Conservation (phyloP, 2,329 filamentous ascomycete genomes). For the Botrytis squamosa region DNA sequence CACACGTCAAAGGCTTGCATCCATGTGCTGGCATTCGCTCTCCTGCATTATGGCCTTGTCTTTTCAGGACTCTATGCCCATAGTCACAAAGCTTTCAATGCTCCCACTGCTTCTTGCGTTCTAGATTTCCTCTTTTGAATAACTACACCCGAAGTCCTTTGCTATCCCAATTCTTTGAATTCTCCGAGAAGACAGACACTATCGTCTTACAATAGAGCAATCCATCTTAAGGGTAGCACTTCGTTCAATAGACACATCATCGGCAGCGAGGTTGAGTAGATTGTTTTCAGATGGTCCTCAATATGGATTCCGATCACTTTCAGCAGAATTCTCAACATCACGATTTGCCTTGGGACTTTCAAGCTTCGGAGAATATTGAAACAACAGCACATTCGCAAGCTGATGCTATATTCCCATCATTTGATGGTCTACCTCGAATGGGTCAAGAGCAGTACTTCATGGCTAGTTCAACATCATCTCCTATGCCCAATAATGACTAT, state of each 20-base stretch:
- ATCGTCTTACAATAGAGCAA: constrained; percentile 35
- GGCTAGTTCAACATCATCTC: constrained; percentile 24
- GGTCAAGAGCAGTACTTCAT: constrained; percentile 32
- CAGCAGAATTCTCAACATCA: constrained; percentile 29
- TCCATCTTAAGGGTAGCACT: constrained; percentile 31
- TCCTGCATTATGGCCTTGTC: constrained; percentile 34
- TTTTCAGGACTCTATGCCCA: constrained; percentile 23
- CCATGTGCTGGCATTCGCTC: constrained; percentile 38
- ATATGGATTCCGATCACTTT: constrained; percentile 35
- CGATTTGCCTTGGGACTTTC: constrained; percentile 30
- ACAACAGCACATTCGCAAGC: constrained; percentile 27
- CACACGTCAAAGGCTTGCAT: constrained; percentile 32
- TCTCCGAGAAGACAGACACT: constrained; percentile 34
- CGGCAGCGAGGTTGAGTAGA: constrained; percentile 21
- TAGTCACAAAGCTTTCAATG: constrained; percentile 22
- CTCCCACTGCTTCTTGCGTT: constrained; percentile 11
- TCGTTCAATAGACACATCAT: constrained; percentile 33
- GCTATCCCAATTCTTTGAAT: constrained; percentile 36
- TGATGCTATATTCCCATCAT: constrained; percentile 28
- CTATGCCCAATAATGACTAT: constrained; percentile 27
- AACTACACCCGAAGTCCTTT: constrained; percentile 37
- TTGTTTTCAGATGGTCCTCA: constrained; percentile 30
- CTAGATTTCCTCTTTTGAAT: constrained; percentile 31
- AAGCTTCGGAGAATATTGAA: constrained; percentile 28
- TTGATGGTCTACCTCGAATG: constrained; percentile 33